Conservation (phyloP, 129 eudicot genomes). For the Solidago caesia region DNA sequence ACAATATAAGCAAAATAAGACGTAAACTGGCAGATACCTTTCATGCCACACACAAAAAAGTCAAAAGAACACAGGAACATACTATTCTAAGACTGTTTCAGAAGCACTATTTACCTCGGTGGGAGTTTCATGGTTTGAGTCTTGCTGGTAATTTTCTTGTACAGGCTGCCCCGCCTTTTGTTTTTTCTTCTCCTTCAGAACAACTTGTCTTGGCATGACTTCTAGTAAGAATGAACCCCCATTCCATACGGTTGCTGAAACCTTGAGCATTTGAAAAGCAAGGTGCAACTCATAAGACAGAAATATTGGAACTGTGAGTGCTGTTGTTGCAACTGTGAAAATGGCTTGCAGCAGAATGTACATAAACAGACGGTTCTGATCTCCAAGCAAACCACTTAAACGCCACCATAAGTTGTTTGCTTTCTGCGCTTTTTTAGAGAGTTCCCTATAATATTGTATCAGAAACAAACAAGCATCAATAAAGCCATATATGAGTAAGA, state of each 20-base stretch:
- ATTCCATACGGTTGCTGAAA: conserved; percentile 81
- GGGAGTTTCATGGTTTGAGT: conserved; percentile 16
- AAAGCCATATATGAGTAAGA: neutral
- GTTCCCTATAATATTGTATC: conserved; percentile 55
- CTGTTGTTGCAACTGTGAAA: conserved; percentile 85
- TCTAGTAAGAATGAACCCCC: conserved; percentile 86
- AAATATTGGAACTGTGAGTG: conserved; percentile 94
- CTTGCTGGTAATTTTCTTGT: conserved; percentile 29
- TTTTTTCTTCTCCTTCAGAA: conserved; percentile 83
- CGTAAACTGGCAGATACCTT: neutral
- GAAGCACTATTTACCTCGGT: conserved; percentile 19
- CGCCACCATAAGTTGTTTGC: conserved; percentile 99
- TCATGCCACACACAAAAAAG: conserved; percentile 13
- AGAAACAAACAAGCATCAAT: neutral
- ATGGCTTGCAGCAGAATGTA: conserved; percentile 74
- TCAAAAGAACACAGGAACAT: neutral
- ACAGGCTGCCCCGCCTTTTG: conserved; percentile 42
- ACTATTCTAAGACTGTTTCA: conserved; percentile 4
- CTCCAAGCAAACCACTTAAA: conserved; percentile 90
- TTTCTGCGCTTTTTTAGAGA: conserved; percentile 90
- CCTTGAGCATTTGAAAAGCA: conserved; percentile 79
- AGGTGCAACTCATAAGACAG: conserved; percentile 70
- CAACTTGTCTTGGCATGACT: conserved; percentile 93
- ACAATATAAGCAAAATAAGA: conserved; percentile 8
- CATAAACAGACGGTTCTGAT: conserved; percentile 85